A percentile compares a stretch with the other conserved stretches of the same genome.
phyloP scores from a whole-genome alignment of 371 early-diverging fungal genomes.

The Thermomucor indicae-seudaticae region DNA sequence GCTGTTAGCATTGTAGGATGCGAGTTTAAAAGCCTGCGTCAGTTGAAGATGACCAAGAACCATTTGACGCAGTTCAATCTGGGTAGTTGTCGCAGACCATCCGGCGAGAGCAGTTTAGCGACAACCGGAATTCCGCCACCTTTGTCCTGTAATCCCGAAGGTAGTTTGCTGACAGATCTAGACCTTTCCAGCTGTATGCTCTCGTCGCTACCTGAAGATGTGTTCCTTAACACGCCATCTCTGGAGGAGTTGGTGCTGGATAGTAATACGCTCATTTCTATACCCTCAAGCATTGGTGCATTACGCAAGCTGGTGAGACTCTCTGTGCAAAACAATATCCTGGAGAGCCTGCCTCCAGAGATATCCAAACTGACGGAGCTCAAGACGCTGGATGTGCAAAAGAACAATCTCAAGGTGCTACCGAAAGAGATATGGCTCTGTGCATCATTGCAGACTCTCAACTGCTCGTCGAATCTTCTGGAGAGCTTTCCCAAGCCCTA shows the following conservation, averaged over 20 bases:
- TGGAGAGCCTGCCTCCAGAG: conserved; percentile 35
- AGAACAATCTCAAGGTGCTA: conserved; percentile 66
- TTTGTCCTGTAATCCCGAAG: not conserved
- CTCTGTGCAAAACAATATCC: conserved; percentile 58
- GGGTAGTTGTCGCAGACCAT: conserved; percentile 2
- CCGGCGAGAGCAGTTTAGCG: not conserved
- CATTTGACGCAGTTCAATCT: conserved; percentile 56
- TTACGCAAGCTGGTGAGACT: conserved; percentile 54
- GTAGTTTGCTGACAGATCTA: conserved; percentile 41
- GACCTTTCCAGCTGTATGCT: conserved; percentile 75
- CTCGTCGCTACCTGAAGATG: conserved; percentile 61
- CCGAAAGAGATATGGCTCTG: conserved; percentile 86
- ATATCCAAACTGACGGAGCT: conserved; percentile 30
- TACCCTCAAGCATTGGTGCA: conserved; percentile 67
- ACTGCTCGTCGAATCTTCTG: conserved; percentile 70
- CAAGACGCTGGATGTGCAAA: conserved; percentile 29
- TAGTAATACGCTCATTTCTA: conserved; percentile 69
- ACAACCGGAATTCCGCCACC: not conserved
- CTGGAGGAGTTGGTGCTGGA: conserved; percentile 67
- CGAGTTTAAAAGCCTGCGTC: conserved; percentile 39
- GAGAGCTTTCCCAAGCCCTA: conserved; percentile 33
- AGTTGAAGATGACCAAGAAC: conserved; percentile 55
- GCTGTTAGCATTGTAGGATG: conserved; percentile 46
- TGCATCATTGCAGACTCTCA: conserved; percentile 57
- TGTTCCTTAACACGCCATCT: conserved; percentile 56